Percentiles rank a stretch among this genome's conserved stretches.
Evolutionary conservation across 495 filamentous ascomycete genomes (phyloP).

Genomic region (Tuber indicum): DNA sequence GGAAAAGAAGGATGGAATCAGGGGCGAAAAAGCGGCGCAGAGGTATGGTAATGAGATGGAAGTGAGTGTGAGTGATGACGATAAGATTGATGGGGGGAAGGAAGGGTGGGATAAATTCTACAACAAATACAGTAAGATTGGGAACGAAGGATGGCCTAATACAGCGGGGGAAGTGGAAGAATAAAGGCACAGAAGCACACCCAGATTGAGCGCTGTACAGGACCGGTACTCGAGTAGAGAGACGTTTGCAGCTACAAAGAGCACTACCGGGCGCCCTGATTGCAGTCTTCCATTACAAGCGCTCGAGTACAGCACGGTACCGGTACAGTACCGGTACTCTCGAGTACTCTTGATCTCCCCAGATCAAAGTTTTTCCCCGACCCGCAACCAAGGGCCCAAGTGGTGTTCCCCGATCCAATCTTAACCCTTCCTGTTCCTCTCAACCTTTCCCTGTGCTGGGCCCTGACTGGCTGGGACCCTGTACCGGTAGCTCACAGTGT

Average conservation of each 20-base stretch:
- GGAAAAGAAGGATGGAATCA: background rate
- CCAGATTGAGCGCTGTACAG: background rate
- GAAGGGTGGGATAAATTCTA: background rate
- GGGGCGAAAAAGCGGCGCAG: background rate
- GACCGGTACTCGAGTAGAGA: background rate
- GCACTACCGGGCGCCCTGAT: background rate
- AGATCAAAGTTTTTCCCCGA: background rate
- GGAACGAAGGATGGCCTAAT: background rate
- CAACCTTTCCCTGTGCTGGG: background rate
- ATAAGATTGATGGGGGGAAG: background rate
- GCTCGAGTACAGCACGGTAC: no score
- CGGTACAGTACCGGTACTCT: no score
- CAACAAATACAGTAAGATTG: background rate
- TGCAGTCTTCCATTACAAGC: background rate
- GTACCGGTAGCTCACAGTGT: background rate
- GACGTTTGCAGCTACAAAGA: background rate
- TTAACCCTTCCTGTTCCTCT: background rate
- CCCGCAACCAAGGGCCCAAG: background rate
- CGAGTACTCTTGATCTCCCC: background rate
- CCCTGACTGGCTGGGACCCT: background rate
- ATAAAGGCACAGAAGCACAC: background rate
- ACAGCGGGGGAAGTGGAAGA: background rate
- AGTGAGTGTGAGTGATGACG: background rate
- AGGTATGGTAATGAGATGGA: slow-evolving; percentile 1
- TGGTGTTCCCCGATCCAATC: background rate